A percentile compares a stretch with the other conserved stretches of the same genome.
phyloP scores from a whole-genome alignment of 352 stramenopile species.

The Pythium dissotocum region DNA sequence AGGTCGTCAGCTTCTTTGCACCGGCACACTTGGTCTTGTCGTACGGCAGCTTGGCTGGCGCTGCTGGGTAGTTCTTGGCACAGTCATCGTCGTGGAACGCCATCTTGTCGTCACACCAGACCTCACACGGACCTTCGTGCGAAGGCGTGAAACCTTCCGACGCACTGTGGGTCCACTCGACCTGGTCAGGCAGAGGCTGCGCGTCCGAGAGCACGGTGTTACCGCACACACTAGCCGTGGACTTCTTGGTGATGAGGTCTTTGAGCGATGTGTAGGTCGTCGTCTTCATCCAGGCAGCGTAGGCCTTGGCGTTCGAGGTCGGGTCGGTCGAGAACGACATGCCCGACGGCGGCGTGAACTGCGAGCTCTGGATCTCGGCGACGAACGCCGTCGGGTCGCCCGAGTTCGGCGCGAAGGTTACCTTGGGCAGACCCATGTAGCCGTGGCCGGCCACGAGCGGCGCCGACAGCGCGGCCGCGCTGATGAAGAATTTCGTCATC shows the following conservation, averaged over 20 bases:
- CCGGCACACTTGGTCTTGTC: slow-evolving; percentile 47
- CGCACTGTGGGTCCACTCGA: slow-evolving; percentile 39
- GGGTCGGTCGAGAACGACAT: slow-evolving; percentile 8
- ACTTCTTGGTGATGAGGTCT: background rate
- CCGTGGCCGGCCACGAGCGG: no score
- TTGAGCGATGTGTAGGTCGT: slow-evolving; percentile 13
- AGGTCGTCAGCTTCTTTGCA: slow-evolving; percentile 37
- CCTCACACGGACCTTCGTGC: slow-evolving; percentile 47
- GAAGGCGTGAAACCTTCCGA: slow-evolving; percentile 31
- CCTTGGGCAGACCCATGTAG: no score
- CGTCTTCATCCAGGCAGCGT: slow-evolving; percentile 8
- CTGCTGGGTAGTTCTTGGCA: slow-evolving; percentile 34
- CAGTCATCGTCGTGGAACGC: slow-evolving; percentile 48
- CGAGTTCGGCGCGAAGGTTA: background rate
- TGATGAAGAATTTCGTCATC: no score
- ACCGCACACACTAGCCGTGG: background rate
- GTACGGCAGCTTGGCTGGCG: slow-evolving; percentile 40
- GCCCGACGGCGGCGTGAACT: slow-evolving; percentile 1
- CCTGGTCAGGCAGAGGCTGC: slow-evolving; percentile 1
- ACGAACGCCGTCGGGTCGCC: background rate
- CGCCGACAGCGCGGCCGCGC: no score
- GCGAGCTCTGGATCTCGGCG: background rate
- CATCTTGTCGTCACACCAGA: slow-evolving; percentile 37
- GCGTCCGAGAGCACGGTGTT: background rate
- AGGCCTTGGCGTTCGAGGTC: slow-evolving; percentile 6